A percentile compares a stretch with the other conserved stretches of the same genome.
Conservation (phyloP, 2,329 filamentous ascomycete species). For the Mycocentrospora acerina region DNA sequence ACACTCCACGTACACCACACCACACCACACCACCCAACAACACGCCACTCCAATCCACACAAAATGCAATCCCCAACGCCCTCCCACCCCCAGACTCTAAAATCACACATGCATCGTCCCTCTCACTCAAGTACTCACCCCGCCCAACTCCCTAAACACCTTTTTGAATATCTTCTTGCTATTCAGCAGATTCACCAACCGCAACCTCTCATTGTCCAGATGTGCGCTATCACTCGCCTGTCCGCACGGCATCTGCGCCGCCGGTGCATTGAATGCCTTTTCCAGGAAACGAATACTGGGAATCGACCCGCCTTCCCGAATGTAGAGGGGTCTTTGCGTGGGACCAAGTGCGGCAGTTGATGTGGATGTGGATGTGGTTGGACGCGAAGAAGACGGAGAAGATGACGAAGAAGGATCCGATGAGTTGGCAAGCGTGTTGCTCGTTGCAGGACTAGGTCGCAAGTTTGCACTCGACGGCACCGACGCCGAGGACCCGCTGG, state of each 20-base stretch:
- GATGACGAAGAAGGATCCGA: slow-evolving; percentile 12
- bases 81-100: too few relatives aligned
- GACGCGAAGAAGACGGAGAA: slow-evolving; percentile 6
- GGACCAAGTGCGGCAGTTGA: not conserved
- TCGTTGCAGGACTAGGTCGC: slow-evolving; percentile 49
- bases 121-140: too few relatives aligned
- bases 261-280: slow-evolving; percentile 88
- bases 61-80: too few relatives aligned
- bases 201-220: slow-evolving; percentile 90
- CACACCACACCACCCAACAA: too few relatives aligned
- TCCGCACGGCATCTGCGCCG: slow-evolving; percentile 89
- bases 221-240: slow-evolving; percentile 94
- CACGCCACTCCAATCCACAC: too few relatives aligned
- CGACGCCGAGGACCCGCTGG: slow-evolving; percentile 5
- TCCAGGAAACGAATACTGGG: slow-evolving; percentile 92
- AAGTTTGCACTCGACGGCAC: slow-evolving; percentile 11
- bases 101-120: too few relatives aligned
- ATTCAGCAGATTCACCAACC: slow-evolving; percentile 84
- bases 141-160: slow-evolving; percentile 73
- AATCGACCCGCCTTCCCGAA: slow-evolving; percentile 92
- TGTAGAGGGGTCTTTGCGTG: slow-evolving; percentile 73
- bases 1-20: too few relatives aligned
- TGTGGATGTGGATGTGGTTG: slow-evolving; percentile 5
- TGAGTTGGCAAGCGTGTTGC: slow-evolving; percentile 52
- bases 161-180: slow-evolving; percentile 87